Conservation (phyloP, 225 moss, liverwort and hornwort species). For the Pleurozium schreberi region DNA sequence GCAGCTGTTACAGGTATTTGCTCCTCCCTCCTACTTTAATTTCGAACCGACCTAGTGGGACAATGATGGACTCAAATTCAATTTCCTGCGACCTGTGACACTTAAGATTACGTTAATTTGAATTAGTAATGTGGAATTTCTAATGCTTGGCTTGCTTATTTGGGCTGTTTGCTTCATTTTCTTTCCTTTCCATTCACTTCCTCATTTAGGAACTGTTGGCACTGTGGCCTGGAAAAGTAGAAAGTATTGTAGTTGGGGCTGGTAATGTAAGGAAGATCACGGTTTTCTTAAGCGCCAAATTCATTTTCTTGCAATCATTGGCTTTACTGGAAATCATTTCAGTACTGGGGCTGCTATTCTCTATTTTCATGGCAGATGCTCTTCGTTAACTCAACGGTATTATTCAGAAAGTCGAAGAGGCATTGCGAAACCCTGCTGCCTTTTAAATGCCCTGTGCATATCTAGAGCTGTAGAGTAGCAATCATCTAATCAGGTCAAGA, state of each 20-base stretch:
- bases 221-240: background rate
- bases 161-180: background rate
- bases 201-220: background rate
- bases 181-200: background rate
- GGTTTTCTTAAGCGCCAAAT: background rate
- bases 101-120: background rate
- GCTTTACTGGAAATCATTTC: background rate
- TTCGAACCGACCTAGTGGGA: background rate
- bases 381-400: background rate
- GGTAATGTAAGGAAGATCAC: background rate
- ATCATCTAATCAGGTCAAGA: background rate
- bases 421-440: background rate
- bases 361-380: background rate
- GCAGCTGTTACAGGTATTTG: conserved; percentile 71
- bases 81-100: background rate
- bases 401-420: background rate
- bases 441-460: background rate
- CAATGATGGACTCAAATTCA: background rate
- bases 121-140: background rate
- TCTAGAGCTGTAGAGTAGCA: background rate
- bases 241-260: background rate
- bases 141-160: background rate
- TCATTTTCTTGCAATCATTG: background rate
- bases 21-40: background rate
- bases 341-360: background rate